Evolutionary conservation across 2,329 filamentous ascomycete genomes (phyloP).

Genomic region (Fusarium mundagurra): DNA sequence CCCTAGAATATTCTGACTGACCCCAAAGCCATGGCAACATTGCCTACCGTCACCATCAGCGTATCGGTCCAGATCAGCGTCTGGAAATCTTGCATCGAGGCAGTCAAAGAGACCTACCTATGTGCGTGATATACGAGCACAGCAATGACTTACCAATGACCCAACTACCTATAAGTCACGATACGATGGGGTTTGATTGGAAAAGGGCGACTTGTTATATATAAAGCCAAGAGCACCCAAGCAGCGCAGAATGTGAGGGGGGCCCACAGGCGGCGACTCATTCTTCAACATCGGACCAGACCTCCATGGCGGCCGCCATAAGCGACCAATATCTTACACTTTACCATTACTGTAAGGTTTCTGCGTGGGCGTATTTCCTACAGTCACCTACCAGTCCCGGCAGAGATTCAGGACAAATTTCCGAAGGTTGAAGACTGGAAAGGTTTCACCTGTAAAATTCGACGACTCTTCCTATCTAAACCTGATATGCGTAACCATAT

Average conservation of each 20-base stretch:
- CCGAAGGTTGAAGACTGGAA: too few species aligned
- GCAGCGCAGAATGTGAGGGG: background rate
- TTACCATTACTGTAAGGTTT: too few species aligned
- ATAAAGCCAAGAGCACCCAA: background rate
- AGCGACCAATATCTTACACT: background rate
- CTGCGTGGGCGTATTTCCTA: too few species aligned
- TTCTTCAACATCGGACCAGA: background rate
- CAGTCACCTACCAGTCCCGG: too few species aligned
- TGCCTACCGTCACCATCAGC: background rate
- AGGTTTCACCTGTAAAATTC: too few species aligned
- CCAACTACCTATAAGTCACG: accelerated
- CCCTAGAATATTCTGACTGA: background rate
- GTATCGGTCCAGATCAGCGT: background rate
- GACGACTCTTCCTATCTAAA: too few species aligned
- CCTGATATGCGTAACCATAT: too few species aligned
- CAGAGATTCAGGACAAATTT: too few species aligned
- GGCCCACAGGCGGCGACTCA: too few species aligned
- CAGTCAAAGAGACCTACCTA: background rate
- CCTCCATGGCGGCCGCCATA: background rate
- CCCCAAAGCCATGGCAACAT: background rate
- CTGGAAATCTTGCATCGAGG: background rate
- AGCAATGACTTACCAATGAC: background rate
- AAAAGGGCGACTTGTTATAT: background rate
- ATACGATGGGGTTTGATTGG: background rate
- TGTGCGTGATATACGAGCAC: background rate